Base-by-base conservation (phyloP, 1,139 yeast species). In the Cylindricascospora bacillispora region DNA sequence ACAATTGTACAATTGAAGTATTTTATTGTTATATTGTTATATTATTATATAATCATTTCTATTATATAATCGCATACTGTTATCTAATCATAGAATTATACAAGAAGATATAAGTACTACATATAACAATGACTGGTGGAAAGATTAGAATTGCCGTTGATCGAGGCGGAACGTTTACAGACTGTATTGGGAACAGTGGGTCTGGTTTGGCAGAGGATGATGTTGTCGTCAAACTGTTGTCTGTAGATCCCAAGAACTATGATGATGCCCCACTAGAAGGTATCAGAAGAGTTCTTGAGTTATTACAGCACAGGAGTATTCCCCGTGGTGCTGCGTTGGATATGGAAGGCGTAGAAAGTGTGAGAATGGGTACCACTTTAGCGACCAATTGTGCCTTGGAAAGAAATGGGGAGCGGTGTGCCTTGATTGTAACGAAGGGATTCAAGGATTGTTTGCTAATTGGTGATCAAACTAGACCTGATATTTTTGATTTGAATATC, bases 221-320 rank as follows among this genome's bases (percentile, higher is more conserved):
- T 40, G 73, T 77, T 4, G 64, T 75, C 35, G 59, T 65, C 23
- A 85, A 85, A 54, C 58, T 85, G 24, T 62, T 86, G 17, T 82
- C 94, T 1, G 94, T 79, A 5, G 95, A 86, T 49, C 93, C 95
- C 1, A 60, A 66, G 26, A 85, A 85, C 57, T 85, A 86, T 50
- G 59, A 63, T 4, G 95, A 86, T 62, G 94, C 95, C 1, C 93
- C 93, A 4, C 64, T 86, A 11, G 95, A 85, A 57, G 95, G 94
- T 5, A 81, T 86, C 27, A 63, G 95, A 38, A 59, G 93, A 30
- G 67, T 82, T 0, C 56, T 86, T 35, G 92, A 80, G 48, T 56
- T 59, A 22, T 70, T 10, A 18, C 65, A 70, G 1, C 66, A 68
- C 0, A 52, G 47, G 4, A 33, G 50, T 7, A 77, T 79, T 25